phyloP scores from a whole-genome alignment of 768 basidiomycete genomes.

The Tulasnella sp. region DNA sequence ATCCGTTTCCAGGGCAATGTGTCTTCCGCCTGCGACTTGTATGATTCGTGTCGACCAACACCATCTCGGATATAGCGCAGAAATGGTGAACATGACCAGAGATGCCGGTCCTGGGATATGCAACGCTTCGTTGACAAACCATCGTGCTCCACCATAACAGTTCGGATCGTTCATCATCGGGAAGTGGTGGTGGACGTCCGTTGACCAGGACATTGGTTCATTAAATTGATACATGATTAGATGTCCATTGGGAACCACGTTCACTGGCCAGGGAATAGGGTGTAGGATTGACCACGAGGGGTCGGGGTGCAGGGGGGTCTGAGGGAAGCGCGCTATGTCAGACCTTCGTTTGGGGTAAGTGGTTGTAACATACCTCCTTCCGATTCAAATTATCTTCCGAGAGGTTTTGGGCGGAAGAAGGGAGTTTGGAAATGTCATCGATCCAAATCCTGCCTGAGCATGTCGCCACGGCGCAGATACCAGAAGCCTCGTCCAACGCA shows the following conservation, averaged over 20 bases:
- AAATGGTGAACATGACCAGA: background rate
- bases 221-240: background rate
- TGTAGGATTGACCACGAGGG: background rate
- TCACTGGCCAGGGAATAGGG: background rate
- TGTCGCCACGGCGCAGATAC: background rate
- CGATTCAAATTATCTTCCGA: too few species aligned
- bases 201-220: background rate
- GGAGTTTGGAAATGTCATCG: background rate
- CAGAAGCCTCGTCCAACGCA: background rate
- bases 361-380: too few species aligned
- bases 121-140: background rate
- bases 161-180: background rate
- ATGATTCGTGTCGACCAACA: background rate
- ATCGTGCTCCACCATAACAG: background rate
- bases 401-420: background rate
- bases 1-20: background rate
- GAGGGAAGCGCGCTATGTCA: background rate
- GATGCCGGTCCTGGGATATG: background rate
- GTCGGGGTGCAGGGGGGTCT: background rate
- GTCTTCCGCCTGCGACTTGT: too few species aligned
- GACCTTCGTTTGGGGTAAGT: too few species aligned
- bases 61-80: background rate
- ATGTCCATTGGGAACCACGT: background rate
- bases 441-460: background rate
- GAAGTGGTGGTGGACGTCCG: background rate